These are phyloP conservation scores for Gossypium bickii DNA, from an alignment of 345 rosid species.

Conservation along the genomic window DNA sequence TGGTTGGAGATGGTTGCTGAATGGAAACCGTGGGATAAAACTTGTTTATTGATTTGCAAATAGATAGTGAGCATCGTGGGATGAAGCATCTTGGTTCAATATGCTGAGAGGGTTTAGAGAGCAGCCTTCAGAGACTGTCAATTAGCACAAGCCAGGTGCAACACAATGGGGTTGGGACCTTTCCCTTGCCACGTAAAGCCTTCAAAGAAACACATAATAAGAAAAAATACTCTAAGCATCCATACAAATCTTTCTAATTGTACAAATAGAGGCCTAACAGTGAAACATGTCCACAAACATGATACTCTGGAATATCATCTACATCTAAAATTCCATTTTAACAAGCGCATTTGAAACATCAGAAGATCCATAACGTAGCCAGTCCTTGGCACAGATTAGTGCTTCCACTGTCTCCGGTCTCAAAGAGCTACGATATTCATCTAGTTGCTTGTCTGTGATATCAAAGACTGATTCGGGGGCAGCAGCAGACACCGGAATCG, in stretches of 20 bases:
- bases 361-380: conserved; percentile 49
- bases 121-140: no score
- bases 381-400: conserved; percentile 80
- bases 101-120: no score
- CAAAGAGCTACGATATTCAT: conserved; percentile 61
- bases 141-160: no score
- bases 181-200: no score
- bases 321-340: conserved; percentile 54
- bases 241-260: conserved; percentile 15
- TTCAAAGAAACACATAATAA: not conserved
- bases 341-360: conserved; percentile 39
- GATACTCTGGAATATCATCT: not conserved
- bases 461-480: conserved; percentile 55
- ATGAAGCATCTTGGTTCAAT: no score
- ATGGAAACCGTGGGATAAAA: no score
- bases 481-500: conserved; percentile 59
- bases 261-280: conserved; percentile 17
- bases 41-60: no score
- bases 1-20: no score
- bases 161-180: no score
- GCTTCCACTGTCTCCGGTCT: conserved; percentile 90
- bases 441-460: conserved; percentile 49
- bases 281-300: conserved; percentile 5
- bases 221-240: conserved; percentile 8
- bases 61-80: no score